A percentile compares a stretch with the other conserved stretches of the same genome.
Evolutionary conservation across 192 early-diverging fungal species (phyloP).

Genomic region (Phycomyces nitens): DNA sequence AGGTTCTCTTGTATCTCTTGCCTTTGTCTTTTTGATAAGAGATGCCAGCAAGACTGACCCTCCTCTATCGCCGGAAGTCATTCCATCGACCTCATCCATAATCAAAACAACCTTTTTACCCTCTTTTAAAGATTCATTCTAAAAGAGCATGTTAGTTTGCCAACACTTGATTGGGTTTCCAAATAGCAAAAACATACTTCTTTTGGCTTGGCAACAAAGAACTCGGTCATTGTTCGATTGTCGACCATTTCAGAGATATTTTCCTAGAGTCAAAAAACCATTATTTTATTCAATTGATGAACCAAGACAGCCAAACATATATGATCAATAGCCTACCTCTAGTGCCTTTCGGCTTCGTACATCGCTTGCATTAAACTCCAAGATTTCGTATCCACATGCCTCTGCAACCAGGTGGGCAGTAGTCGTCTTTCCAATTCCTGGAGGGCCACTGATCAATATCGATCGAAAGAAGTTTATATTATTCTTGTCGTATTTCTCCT

Average conservation of each 20-base stretch:
- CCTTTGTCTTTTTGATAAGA: conserved; percentile 86
- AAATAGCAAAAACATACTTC: neutral
- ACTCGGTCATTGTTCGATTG: conserved; percentile 61
- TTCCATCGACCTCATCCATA: conserved; percentile 99
- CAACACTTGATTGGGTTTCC: no score
- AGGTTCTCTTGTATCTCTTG: conserved; percentile 15
- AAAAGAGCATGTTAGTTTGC: no score
- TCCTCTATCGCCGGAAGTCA: conserved; percentile 96
- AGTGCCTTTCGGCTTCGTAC: conserved; percentile 84
- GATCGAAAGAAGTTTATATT: conserved; percentile 55
- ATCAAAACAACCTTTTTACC: conserved; percentile 69
- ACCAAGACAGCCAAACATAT: neutral
- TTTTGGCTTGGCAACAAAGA: conserved; percentile 20
- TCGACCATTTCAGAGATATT: conserved; percentile 49
- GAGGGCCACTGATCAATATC: conserved; percentile 87
- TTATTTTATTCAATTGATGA: no score
- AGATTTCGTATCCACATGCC: conserved; percentile 71
- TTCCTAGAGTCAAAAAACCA: conserved; percentile 1
- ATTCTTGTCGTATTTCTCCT: conserved; percentile 46
- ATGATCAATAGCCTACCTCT: conserved; percentile 41
- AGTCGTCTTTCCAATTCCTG: conserved; percentile 98
- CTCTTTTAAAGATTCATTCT: neutral
- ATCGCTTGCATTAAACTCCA: conserved; percentile 99
- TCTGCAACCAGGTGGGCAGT: conserved; percentile 86
- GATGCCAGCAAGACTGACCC: conserved; percentile 83